Evolutionary conservation across 2,329 filamentous ascomycete species (phyloP).

Genomic region (Fusarium dimerum): DNA sequence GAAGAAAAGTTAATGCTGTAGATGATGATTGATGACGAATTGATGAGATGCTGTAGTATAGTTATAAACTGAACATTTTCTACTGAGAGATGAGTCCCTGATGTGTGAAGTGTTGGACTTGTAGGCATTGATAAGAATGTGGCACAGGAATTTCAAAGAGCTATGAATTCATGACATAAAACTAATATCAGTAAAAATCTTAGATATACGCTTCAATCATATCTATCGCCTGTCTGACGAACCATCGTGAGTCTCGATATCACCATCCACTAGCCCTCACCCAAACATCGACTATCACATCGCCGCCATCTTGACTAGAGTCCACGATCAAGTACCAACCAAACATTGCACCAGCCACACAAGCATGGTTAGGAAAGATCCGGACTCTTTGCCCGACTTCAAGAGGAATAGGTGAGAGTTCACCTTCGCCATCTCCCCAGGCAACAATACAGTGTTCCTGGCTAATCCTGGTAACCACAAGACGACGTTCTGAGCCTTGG

Average conservation of each 20-base stretch:
- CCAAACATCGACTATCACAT: conserved; percentile 59
- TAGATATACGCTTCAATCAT: too few species aligned
- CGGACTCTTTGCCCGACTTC: conserved; percentile 43
- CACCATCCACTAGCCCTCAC: conserved; percentile 55
- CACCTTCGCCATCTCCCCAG: conserved; percentile 39
- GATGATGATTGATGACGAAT: not conserved
- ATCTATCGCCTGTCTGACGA: too few species aligned
- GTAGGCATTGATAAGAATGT: not conserved
- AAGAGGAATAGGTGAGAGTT: conserved; percentile 38
- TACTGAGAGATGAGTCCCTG: not conserved
- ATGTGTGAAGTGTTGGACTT: not conserved
- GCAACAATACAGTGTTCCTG: conserved; percentile 65
- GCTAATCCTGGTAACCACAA: conserved; percentile 62
- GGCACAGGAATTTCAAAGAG: too few species aligned
- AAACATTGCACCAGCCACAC: conserved; percentile 60
- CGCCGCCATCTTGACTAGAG: conserved; percentile 42
- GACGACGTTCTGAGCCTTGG: conserved; percentile 18
- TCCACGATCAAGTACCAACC: conserved; percentile 59
- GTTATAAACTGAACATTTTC: not conserved
- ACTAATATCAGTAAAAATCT: too few species aligned
- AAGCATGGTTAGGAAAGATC: conserved; percentile 66
- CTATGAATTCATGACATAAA: too few species aligned
- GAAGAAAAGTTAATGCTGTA: conserved; percentile 1
- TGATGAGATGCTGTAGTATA: not conserved
- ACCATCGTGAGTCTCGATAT: not conserved